Percentiles rank a stretch among this genome's conserved stretches.
Conservation (phyloP, 139 green algal species). For the Chlamydomonas eustigma region DNA sequence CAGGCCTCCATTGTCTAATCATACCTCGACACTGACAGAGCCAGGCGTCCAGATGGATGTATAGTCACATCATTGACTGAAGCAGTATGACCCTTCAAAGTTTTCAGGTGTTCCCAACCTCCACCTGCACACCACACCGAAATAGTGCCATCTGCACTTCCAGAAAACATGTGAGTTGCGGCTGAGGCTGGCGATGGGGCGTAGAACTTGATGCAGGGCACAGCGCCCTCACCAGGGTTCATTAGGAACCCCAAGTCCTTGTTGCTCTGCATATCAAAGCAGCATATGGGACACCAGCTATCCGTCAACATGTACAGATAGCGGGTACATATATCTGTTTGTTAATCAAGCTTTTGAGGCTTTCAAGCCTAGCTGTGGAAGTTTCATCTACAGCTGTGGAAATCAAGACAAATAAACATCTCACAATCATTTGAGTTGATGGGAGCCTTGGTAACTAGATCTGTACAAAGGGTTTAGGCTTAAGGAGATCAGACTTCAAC, state of each 20-base stretch:
- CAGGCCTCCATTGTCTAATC: no score
- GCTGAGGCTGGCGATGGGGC: conserved; percentile 5
- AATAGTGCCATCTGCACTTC: conserved; percentile 72
- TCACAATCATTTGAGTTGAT: no score
- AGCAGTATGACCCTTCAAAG: conserved; percentile 56
- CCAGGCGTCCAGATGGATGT: conserved; percentile 70
- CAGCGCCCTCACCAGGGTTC: conserved; percentile 72
- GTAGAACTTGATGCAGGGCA: conserved; percentile 68
- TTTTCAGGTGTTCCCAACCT: conserved; percentile 74
- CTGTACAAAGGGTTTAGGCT: no score
- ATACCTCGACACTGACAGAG: conserved; percentile 59
- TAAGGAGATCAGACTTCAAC: no score
- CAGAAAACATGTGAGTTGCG: conserved; percentile 75
- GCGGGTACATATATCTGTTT: no score
- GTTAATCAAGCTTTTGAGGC: neutral
- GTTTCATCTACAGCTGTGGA: no score
- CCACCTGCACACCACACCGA: conserved; percentile 63
- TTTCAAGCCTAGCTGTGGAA: no score
- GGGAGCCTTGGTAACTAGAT: no score
- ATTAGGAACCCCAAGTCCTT: conserved; percentile 78
- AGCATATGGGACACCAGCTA: neutral
- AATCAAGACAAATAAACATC: no score
- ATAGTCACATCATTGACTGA: conserved; percentile 58
- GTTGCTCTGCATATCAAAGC: conserved; percentile 23
- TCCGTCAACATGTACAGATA: neutral